phyloP scores from a whole-genome alignment of 208 protist species.

The Wallacemonas collosoma region DNA sequence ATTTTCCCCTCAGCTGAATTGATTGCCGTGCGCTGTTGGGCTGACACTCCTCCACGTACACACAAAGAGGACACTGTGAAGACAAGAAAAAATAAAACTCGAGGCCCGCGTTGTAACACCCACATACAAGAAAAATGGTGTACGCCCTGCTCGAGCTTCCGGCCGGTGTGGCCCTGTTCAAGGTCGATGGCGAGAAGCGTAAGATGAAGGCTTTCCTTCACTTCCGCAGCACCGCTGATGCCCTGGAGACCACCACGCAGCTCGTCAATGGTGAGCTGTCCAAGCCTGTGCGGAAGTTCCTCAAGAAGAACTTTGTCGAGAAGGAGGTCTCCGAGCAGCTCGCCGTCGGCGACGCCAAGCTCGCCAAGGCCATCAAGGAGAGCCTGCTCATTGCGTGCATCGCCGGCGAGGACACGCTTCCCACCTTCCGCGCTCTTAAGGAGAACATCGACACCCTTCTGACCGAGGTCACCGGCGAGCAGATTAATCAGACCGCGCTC shows the following conservation, averaged over 20 bases:
- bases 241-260: slow-evolving; percentile 96
- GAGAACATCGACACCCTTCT: slow-evolving; percentile 92
- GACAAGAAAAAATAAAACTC: too few species aligned
- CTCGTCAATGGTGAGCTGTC: slow-evolving; percentile 96
- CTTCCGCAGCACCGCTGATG: slow-evolving; percentile 97
- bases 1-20: too few species aligned
- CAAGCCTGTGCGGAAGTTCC: slow-evolving; percentile 97
- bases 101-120: too few species aligned
- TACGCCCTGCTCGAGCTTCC: slow-evolving; percentile 99
- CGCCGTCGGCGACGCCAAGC: slow-evolving; percentile 94
- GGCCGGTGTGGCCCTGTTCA: slow-evolving; percentile 98
- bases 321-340: slow-evolving; percentile 92
- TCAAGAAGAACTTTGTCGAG: slow-evolving; percentile 97
- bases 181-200: slow-evolving; percentile 92
- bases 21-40: too few species aligned
- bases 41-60: too few species aligned
- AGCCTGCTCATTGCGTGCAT: slow-evolving; percentile 95
- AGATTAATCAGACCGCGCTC: slow-evolving; percentile 95
- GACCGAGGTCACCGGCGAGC: slow-evolving; percentile 79
- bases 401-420: slow-evolving; percentile 80
- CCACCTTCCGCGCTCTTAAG: slow-evolving; percentile 96
- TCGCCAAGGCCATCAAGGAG: slow-evolving; percentile 98
- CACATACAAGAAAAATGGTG: slow-evolving; percentile 72
- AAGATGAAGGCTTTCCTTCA: slow-evolving; percentile 95
- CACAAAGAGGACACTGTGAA: too few species aligned